Evolutionary conservation across 2,329 filamentous ascomycete species (phyloP), one percentile per base, ranked within the genome.

Genomic region (Parascedosporium putredinis): DNA sequence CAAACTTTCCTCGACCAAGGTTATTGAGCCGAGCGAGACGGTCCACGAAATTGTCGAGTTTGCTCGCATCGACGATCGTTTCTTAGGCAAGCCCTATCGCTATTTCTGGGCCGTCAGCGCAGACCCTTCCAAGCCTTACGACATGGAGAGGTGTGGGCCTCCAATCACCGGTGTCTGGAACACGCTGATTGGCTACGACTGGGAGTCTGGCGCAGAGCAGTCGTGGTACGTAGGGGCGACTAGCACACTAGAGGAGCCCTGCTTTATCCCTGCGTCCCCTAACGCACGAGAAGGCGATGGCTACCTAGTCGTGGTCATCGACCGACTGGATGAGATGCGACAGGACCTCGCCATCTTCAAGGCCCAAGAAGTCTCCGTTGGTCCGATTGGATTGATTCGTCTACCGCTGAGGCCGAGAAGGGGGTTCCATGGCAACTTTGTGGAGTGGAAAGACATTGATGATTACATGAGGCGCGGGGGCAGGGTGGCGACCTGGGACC

Each of bases 211-310:
- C 1, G 48, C 56, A 1, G 62, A 67, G 24, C 64, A 71, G 31
- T 62, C 68, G 9, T 75, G 65, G 55, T 74, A 67, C 51, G 64
- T 69, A 0, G 71, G 72, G 0, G 63, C 60, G 3, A 72, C 66
- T 1, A 65, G 64, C 23, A 72, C 71, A 0, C 72, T 76, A 52
- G 74, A 78, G 56, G 75, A 78, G 53, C 74, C 75, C 0, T 68
- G 72, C 0, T 78, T 78, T 51, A 69, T 78, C 12, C 74, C 75
- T 0, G 62, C 63, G 27, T 57, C 58, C 0, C 62, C 64, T 2
- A 62, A 62, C 18, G 65, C 61, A 12, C 60, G 50, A 1, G 73
- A 78, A 54, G 74, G 72, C 1, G 72, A 77, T 47, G 74, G 74
- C 1, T 76, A 74, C 54, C 64, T 67, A 54, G 66, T 75, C 27